Conservation (phyloP, 306 rosid species). For the Dalbergia oliveri region DNA sequence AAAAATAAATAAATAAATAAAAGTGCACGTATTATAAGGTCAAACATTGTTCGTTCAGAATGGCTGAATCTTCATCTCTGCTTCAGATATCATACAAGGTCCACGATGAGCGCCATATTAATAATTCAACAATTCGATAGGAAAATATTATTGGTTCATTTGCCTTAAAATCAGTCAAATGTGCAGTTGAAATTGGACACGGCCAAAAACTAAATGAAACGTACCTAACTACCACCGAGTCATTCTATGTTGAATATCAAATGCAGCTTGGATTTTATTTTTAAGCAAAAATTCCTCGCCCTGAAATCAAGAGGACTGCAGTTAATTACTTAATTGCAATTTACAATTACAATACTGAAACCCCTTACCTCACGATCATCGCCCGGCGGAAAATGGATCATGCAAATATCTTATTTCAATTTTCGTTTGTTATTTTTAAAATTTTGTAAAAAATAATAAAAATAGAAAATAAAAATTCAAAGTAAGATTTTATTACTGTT, state of each 20-base stretch:
- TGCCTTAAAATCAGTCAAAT: neutral
- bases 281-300: neutral
- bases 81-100: conserved; percentile 23
- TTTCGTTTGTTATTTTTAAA: too few species aligned
- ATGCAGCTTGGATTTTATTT: neutral
- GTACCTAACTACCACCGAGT: neutral
- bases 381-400: too few species aligned
- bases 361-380: too few species aligned
- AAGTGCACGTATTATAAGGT: neutral
- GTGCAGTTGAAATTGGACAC: neutral
- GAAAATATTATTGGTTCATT: neutral
- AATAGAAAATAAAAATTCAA: too few species aligned
- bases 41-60: conserved; percentile 32
- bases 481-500: too few species aligned
- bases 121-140: neutral
- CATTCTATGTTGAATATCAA: neutral
- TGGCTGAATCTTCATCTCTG: neutral
- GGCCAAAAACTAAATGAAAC: neutral
- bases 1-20: too few species aligned
- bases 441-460: too few species aligned
- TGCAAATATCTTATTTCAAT: too few species aligned
- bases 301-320: neutral
- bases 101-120: neutral
- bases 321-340: too few species aligned
- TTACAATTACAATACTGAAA: too few species aligned